Percentiles rank a stretch among this genome's conserved stretches.
phyloP scores from a whole-genome alignment of 2,329 filamentous ascomycete species.

The Lecanicillium sp. region DNA sequence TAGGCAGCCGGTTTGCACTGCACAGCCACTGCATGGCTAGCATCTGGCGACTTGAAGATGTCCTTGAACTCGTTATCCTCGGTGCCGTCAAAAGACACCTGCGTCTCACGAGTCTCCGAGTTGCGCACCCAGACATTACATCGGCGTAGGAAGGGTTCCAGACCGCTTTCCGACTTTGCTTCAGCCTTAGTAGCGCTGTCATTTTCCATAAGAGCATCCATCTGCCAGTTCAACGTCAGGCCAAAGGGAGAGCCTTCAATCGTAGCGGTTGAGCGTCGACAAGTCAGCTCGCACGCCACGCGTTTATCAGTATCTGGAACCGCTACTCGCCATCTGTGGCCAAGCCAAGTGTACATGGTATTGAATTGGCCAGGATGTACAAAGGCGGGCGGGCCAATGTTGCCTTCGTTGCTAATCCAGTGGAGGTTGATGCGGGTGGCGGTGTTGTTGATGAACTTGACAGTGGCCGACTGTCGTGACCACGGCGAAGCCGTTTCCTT shows the following conservation, averaged over 20 bases:
- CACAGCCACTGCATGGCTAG: neutral
- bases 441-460: neutral
- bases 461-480: neutral
- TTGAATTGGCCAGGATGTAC: neutral
- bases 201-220: neutral
- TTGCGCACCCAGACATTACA: neutral
- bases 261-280: neutral
- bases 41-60: neutral
- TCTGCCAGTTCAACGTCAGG: neutral
- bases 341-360: neutral
- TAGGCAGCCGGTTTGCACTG: neutral
- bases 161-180: neutral
- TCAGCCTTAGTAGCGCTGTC: neutral
- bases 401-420: neutral
- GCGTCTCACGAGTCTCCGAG: neutral
- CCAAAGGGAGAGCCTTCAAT: neutral
- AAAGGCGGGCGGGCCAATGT: neutral
- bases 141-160: neutral
- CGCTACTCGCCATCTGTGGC: neutral
- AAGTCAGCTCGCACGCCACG: neutral
- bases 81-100: neutral
- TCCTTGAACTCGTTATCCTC: neutral
- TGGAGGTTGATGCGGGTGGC: neutral
- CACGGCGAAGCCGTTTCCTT: neutral
- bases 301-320: neutral